Base-by-base conservation (phyloP, 768 basidiomycete genomes). In the Macrolepiota fuliginosa region DNA sequence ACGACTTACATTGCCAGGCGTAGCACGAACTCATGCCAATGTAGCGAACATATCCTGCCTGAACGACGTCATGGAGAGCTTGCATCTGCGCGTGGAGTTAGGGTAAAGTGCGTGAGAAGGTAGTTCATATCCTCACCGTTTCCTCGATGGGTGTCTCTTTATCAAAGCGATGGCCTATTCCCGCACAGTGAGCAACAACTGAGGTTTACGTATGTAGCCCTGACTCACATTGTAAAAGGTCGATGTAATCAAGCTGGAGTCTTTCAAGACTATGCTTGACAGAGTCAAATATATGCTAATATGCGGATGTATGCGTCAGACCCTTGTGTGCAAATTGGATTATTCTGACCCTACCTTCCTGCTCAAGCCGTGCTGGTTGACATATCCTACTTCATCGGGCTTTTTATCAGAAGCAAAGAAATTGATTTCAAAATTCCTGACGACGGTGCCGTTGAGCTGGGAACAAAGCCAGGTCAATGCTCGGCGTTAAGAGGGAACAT, bases 191-290 rank as follows among this genome's bases (percentile, higher is more conserved):
- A 27, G 24, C 24, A 4, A 24, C 4, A 24, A 15, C 19, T 11
- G 12, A 4, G 4, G 24, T n/a, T n/a, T n/a, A 49, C 7, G 11
- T 27, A 13, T 2, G 22, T 7, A 2, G 24, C 1, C 7, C 22
- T 7, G 4, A 56, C 77, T 63, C 67, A 80, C 88, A 89, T 76
- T 92, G 91, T 5, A 91, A 73, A 1, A 92, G 73, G 67, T 92
- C 91, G 67, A 93, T 80, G 63, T 91, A 90, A 54, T 92, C 90
- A 29, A 90, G 71, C 52, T 91, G 87, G 1, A 93, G 77, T 12
- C 90, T 80, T 68, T 88, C 73, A 63, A 92, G 70, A 50, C 84
- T 85, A 12, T 76, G 73, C 67, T 87, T 86, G 32, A 88, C 82
- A 0, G 85, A 77, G 36, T 87, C 88, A 65, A 93, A 92, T 45